Evolutionary conservation across 306 rosid genomes (phyloP).

Genomic region (Trifolium subterraneum): DNA sequence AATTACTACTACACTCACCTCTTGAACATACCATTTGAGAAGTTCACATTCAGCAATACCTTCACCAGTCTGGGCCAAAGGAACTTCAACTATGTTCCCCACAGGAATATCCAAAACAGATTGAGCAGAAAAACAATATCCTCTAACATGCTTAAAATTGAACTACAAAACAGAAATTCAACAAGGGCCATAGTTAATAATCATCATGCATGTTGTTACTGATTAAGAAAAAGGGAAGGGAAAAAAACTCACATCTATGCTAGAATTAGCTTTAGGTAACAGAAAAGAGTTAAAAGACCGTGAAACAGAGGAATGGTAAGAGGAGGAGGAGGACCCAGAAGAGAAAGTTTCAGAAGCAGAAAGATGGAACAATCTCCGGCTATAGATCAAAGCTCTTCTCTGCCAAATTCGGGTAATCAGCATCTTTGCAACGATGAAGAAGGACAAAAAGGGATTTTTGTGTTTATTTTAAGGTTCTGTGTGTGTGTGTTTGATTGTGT

Average conservation of each 20-base stretch:
- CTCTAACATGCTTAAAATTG: conserved; percentile 38
- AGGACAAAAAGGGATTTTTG: not conserved
- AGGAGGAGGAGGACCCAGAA: not conserved
- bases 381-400: conserved; percentile 10
- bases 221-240: not conserved
- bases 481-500: not conserved
- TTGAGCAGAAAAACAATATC: conserved; percentile 61
- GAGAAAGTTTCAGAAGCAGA: not conserved
- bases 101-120: conserved; percentile 47
- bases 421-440: not conserved
- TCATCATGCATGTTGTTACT: not conserved
- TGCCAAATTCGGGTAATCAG: not conserved
- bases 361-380: not conserved
- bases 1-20: conserved; percentile 53
- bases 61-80: conserved; percentile 97
- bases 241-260: not conserved
- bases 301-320: not conserved
- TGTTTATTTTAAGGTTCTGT: not conserved
- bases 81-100: conserved; percentile 69
- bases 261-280: not conserved
- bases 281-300: not conserved
- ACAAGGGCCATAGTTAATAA: not conserved
- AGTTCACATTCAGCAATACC: conserved; percentile 99
- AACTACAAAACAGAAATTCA: conserved; percentile 45
- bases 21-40: conserved; percentile 91